These are phyloP conservation scores for Tephrocybe sp. DNA, from an alignment of 768 basidiomycete species.

Conservation along the genomic window DNA sequence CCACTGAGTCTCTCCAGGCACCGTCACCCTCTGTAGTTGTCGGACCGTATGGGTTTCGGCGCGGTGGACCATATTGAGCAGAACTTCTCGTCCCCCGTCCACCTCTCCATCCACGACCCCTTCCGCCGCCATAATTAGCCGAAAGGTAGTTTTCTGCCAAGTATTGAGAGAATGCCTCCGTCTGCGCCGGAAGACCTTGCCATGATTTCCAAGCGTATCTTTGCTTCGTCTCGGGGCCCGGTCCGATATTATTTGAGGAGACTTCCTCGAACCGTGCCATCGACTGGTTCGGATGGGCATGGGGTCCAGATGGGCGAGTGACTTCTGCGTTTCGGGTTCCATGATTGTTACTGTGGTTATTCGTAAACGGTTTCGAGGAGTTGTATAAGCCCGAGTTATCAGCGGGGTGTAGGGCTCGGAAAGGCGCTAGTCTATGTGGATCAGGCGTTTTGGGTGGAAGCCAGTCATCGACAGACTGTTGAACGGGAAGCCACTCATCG, in stretches of 20 bases:
- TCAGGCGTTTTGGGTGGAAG: conserved; percentile 4
- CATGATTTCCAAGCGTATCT: conserved; percentile 8
- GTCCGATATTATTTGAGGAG: conserved; percentile 4
- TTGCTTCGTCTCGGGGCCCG: conserved; percentile 1
- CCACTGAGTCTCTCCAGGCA: neutral
- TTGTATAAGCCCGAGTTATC: neutral
- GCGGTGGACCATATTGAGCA: neutral
- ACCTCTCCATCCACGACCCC: conserved; percentile 1
- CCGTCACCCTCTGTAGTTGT: neutral
- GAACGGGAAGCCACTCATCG: neutral
- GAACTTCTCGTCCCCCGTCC: neutral
- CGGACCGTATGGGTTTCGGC: neutral
- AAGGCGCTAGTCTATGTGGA: neutral
- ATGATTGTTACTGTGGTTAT: conserved; percentile 1
- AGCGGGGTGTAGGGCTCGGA: neutral
- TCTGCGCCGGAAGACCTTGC: conserved; percentile 12
- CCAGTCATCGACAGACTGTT: conserved; percentile 13
- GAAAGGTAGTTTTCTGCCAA: conserved; percentile 4
- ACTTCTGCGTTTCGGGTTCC: neutral
- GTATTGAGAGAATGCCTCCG: conserved; percentile 12
- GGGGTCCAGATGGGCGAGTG: conserved; percentile 2
- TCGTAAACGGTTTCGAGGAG: neutral
- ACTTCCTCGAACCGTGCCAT: conserved; percentile 6
- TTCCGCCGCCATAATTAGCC: neutral
- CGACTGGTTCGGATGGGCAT: neutral